A percentile compares a stretch with the other conserved stretches of the same genome.
Evolutionary conservation across 495 filamentous ascomycete species (phyloP).

Genomic region (Penicillium steckii): DNA sequence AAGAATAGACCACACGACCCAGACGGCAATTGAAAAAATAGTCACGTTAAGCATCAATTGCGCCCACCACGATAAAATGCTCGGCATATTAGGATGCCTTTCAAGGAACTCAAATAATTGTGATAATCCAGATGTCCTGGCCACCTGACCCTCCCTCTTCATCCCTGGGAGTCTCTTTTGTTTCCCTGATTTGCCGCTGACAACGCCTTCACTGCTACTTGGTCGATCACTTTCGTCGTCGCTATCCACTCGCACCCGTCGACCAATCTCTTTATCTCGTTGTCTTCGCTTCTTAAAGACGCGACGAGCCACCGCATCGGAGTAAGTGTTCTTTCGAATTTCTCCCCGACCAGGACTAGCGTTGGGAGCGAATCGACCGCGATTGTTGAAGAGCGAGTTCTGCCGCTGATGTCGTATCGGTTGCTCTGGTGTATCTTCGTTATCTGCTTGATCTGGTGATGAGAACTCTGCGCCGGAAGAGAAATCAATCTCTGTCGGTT

Average conservation of each 20-base stretch:
- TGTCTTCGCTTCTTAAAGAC: conserved; percentile 56
- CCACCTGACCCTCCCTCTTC: conserved; percentile 3
- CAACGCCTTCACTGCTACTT: conserved; percentile 41
- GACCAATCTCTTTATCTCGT: conserved; percentile 44
- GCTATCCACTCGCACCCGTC: conserved; percentile 45
- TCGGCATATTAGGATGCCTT: conserved; percentile 79
- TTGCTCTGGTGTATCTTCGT: conserved; percentile 68
- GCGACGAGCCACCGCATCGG: conserved; percentile 49
- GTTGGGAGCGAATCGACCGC: conserved; percentile 37
- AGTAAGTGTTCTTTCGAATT: conserved; percentile 52
- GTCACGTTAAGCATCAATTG: conserved; percentile 78
- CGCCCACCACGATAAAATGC: conserved; percentile 80
- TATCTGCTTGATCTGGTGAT: conserved; percentile 70
- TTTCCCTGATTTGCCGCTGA: conserved; percentile 15
- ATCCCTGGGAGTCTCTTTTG: conserved; percentile 8
- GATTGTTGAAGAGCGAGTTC: conserved; percentile 42
- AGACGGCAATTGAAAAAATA: conserved; percentile 64
- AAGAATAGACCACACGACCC: conserved; percentile 68
- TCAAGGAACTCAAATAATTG: conserved; percentile 67
- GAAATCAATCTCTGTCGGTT: conserved; percentile 60
- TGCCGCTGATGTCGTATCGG: conserved; percentile 44
- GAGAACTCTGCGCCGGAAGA: conserved; percentile 79
- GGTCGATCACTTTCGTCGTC: conserved; percentile 60
- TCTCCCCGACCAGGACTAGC: conserved; percentile 58
- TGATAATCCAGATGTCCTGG: conserved; percentile 43